These are phyloP conservation scores for Chimonanthus salicifolius DNA, from an alignment of 164 flowering plant species.

Conservation along the genomic window DNA sequence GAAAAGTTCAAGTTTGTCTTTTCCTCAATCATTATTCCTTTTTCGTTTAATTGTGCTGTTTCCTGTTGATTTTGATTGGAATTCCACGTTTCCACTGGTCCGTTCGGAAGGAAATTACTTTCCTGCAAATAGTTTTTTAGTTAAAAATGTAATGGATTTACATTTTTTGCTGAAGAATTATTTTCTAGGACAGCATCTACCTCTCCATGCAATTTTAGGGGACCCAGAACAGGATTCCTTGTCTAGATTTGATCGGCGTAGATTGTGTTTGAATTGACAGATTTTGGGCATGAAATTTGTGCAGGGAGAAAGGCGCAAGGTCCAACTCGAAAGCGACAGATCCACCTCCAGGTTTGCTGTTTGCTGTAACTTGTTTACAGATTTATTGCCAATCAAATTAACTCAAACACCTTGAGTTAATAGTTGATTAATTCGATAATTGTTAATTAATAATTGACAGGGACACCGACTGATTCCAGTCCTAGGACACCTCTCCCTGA, in stretches of 20 bases:
- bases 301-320: slow-evolving; percentile 43
- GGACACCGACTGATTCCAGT: slow-evolving; percentile 50
- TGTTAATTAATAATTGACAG: slow-evolving; percentile 45
- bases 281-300: slow-evolving; percentile 9
- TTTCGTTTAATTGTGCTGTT: too few relatives aligned
- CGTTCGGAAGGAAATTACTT: too few relatives aligned
- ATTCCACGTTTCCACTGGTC: background rate
- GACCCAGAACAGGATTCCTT: background rate
- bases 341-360: slow-evolving; percentile 42
- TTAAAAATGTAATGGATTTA: too few relatives aligned
- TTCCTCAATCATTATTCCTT: background rate
- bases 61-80: background rate
- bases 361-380: slow-evolving; percentile 13
- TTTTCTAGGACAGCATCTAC: background rate
- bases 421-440: background rate
- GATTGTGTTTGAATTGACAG: background rate
- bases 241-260: background rate
- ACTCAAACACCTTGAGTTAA: background rate
- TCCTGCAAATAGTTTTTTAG: background rate
- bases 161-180: background rate
- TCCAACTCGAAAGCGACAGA: slow-evolving; percentile 50
- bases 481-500: slow-evolving; percentile 90
- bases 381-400: background rate
- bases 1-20: background rate
- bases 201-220: background rate